Base-by-base conservation (phyloP, 176 grass and related monocot genomes). In the Eragrostis curvula region DNA sequence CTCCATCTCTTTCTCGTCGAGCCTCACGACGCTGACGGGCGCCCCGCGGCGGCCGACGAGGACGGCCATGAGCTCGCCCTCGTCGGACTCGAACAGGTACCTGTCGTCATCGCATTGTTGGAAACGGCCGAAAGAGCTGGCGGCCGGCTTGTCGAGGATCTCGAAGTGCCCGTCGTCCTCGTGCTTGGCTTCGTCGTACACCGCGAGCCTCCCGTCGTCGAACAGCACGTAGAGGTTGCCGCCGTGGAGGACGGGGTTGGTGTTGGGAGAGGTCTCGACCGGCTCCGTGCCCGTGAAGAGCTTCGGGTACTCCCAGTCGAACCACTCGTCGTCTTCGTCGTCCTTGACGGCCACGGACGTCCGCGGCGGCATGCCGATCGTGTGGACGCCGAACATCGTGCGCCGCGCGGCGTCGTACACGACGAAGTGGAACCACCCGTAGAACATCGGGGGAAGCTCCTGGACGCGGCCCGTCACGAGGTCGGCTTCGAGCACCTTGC, bases 1-100 rank as follows among this genome's bases (percentile, higher is more conserved):
- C 81, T 66, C 61, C 81, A 84, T 84, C 60, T 52, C 27, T 16
- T 16, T 5, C 32, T 84, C 81, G 24, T 75, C 8, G 11, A 84
- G 47, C 45, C 21, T 74, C 12, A 84, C 42, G 12, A 84, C 15
- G 23, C 18, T 71, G 13, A 84, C 12, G 30, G 47, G 58, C 16
- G 60, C 56, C 47, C 71, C 81, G 11, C 30, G 48, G 29, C 7
- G 44, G 5, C 81, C 81, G 15, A 75, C 17, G 60, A 84, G 71
- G 46, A 75, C 47, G 29, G 48, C 46, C 58, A 76, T 75, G 41
- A 84, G 60, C 30, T 84, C 71, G 24, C 46, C 71, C 1, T 40
- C 60, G 45, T 68, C 81, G 6, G 71, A 84, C 27, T 55, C 81
- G 23, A 84, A 51, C 9, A 76, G 2, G 6, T 75, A 84, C 17